phyloP scores from a whole-genome alignment of 2,329 filamentous ascomycete genomes.

The Trichophaea hybrida region DNA sequence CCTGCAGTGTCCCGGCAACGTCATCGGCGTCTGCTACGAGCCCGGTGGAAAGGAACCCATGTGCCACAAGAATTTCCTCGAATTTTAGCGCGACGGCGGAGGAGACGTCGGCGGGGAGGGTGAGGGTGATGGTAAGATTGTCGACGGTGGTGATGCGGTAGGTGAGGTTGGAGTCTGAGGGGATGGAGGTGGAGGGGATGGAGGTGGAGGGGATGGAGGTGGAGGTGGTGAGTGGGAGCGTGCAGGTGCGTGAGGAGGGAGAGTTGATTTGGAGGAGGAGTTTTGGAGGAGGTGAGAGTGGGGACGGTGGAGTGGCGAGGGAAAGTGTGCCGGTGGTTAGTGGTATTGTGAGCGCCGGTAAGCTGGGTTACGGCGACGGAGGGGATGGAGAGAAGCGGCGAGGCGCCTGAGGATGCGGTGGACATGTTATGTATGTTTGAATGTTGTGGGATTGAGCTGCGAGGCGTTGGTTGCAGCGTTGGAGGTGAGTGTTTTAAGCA shows the following conservation, averaged over 20 bases:
- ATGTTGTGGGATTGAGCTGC: too few species aligned
- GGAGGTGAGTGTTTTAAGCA: too few species aligned
- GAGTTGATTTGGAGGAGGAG: constrained; percentile 2
- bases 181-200: not conserved
- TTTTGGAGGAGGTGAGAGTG: not conserved
- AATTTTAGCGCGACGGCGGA: constrained; percentile 13
- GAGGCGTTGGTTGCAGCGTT: too few species aligned
- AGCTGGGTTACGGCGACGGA: constrained; percentile 9
- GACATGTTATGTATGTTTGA: too few species aligned
- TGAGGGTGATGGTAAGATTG: constrained; percentile 4
- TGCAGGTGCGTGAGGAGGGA: not conserved
- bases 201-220: constrained; percentile 1
- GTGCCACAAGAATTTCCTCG: constrained; percentile 19
- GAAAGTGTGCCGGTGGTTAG: constrained; percentile 10
- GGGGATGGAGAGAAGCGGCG: constrained; percentile 4
- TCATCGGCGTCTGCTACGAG: constrained; percentile 23
- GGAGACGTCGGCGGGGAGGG: constrained; percentile 3
- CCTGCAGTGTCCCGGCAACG: constrained; percentile 14
- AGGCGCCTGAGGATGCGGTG: not conserved
- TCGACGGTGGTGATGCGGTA: not conserved
- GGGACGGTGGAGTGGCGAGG: not conserved
- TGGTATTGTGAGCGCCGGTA: constrained; percentile 1
- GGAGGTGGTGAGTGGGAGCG: constrained; percentile 3
- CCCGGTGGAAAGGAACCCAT: constrained; percentile 22
- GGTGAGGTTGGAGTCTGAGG: constrained; percentile 4